Percentiles rank a stretch among this genome's conserved stretches.
Conservation (phyloP, 805 yeast genomes). For the Jamesozyma jinghongensis region DNA sequence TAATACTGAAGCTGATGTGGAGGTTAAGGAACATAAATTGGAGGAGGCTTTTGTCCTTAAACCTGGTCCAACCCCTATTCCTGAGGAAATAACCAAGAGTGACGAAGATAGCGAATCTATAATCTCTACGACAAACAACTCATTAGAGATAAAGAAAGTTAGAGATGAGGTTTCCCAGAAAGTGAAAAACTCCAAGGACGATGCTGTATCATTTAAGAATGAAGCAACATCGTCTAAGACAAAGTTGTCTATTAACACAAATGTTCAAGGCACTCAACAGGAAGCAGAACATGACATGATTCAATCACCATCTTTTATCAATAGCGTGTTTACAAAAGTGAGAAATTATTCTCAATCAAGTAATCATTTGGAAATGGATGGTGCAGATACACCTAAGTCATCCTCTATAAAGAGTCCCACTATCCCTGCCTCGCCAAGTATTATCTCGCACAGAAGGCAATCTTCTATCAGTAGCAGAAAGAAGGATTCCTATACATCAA, state of each 20-base stretch:
- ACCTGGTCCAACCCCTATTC: too few species aligned
- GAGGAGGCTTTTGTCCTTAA: too few species aligned
- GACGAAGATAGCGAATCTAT: too few species aligned
- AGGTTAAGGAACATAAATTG: too few species aligned
- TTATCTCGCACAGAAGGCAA: conserved; percentile 26
- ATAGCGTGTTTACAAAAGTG: conserved; percentile 7
- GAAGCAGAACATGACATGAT: background rate
- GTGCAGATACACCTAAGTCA: background rate
- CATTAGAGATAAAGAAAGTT: too few species aligned
- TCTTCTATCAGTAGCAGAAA: conserved; percentile 11
- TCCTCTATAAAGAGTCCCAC: background rate
- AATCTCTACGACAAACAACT: too few species aligned
- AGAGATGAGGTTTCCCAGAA: too few species aligned
- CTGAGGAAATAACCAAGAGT: too few species aligned
- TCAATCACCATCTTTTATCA: conserved; percentile 11
- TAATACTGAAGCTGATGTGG: too few species aligned
- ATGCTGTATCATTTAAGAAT: too few species aligned
- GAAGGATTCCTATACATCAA: background rate
- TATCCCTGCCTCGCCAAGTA: conserved; percentile 16
- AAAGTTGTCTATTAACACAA: background rate
- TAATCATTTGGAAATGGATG: background rate
- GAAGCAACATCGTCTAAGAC: background rate
- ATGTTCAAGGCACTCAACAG: background rate
- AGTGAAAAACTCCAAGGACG: too few species aligned
- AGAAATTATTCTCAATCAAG: conserved; percentile 2